Base-by-base conservation (phyloP, 2,329 filamentous ascomycete species). In the Coniella lustricola region DNA sequence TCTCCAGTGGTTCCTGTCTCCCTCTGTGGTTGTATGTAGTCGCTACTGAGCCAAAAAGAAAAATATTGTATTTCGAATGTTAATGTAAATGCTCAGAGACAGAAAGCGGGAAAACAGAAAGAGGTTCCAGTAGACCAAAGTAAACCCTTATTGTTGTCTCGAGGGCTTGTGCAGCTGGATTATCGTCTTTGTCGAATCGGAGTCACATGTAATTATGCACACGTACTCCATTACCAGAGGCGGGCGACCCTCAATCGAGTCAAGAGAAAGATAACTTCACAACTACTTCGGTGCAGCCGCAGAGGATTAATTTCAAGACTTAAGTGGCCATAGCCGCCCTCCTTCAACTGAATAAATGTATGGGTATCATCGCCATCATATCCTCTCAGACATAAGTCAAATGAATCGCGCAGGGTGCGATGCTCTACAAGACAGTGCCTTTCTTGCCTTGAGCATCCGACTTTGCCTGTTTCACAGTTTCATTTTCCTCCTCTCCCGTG, bases 361-460 rank as follows among this genome's bases (percentile, higher is more conserved):
- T 45, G 43, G 49, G 38, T 42, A 50, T 47, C 47, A 40, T 34
- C 22, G 50, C 25, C 48, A 39, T 13, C 38, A 14, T 17, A 18
- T 4, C 21, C 13, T 32, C 29, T 39, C 35, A 38, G 22, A 18
- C 31, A 32, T 8, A 17, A 35, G 14, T 25, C 9, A 7, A 5
- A 20, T 32, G 12, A 21, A 20, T 44, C 31, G 31, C 16, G 16
- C 8, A 9, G n/a, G 20, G 13, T 13, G 22, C 9, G 13, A 44
- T 31, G 21, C 31, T n/a, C 42, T 20, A 33, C 20, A 35, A 16
- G 42, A 21, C 31, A 2, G 12, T 10, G 7, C 31, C 20, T 44
- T 21, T 12, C 20, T 22, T 18, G 33, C 32, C n/a, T 38, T 32
- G 7, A 29, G 25, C 10, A 10, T 29, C 5, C 29, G 17, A 10